phyloP scores from a whole-genome alignment of 1,284 basidiomycete species.

The Rhodotorula sp. region DNA sequence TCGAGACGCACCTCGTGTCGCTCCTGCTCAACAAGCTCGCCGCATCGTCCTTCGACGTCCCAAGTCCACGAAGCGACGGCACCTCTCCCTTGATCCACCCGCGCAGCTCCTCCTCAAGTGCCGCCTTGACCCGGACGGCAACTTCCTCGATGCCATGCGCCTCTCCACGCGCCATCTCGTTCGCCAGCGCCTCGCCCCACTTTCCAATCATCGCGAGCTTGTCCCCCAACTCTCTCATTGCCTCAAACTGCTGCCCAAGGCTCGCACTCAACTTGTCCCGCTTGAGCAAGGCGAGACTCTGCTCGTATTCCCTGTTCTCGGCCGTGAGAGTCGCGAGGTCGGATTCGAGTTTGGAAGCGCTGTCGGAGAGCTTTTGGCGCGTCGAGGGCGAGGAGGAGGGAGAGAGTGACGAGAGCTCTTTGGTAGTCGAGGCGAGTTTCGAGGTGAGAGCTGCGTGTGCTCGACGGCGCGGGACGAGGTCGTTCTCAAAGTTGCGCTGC shows the following conservation, averaged over 20 bases:
- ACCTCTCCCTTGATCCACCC: slow-evolving; percentile 20
- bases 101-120: slow-evolving; percentile 31
- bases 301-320: slow-evolving; percentile 35
- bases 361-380: slow-evolving; percentile 13
- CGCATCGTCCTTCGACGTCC: neutral
- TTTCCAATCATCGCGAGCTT: slow-evolving; percentile 43
- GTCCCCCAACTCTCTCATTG: slow-evolving; percentile 43
- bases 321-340: slow-evolving; percentile 32
- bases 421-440: slow-evolving; percentile 2
- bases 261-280: slow-evolving; percentile 42
- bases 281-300: slow-evolving; percentile 38
- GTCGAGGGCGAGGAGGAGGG: too few species aligned
- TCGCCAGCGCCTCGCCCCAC: slow-evolving; percentile 43
- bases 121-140: slow-evolving; percentile 41
- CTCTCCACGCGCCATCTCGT: slow-evolving; percentile 30
- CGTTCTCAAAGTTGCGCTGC: slow-evolving; percentile 44
- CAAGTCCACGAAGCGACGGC: slow-evolving; percentile 12
- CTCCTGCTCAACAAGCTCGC: slow-evolving; percentile 12
- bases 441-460: slow-evolving; percentile 11
- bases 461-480: slow-evolving; percentile 32
- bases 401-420: slow-evolving; percentile 12
- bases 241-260: slow-evolving; percentile 40
- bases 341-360: slow-evolving; percentile 14
- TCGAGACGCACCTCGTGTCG: slow-evolving; percentile 24
- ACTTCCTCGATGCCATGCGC: slow-evolving; percentile 35